A percentile compares a stretch with the other conserved stretches of the same genome.
Conservation (phyloP, 345 rosid species). For the Nasturtium officinale region DNA sequence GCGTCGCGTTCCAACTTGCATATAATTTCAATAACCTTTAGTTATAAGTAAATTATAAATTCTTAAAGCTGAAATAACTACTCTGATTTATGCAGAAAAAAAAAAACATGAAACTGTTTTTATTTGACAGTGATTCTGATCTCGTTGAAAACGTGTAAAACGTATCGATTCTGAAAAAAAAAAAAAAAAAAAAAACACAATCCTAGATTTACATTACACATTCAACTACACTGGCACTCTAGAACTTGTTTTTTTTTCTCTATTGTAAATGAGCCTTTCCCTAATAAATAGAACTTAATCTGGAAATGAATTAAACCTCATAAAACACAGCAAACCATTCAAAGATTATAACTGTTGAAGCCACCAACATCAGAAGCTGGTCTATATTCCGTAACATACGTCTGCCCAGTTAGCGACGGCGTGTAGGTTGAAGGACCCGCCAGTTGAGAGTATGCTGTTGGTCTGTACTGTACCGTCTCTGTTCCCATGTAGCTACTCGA, state of each 20-base stretch:
- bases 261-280: conserved; percentile 17
- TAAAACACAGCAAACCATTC: conserved; percentile 13
- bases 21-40: neutral
- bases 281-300: conserved; percentile 13
- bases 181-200: neutral
- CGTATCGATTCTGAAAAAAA: neutral
- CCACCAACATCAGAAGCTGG: conserved; percentile 43
- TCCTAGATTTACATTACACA: conserved; percentile 40
- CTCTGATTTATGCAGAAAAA: neutral
- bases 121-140: neutral
- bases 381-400: conserved; percentile 41
- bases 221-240: conserved; percentile 31
- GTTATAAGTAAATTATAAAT: neutral
- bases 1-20: neutral
- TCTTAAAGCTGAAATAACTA: neutral
- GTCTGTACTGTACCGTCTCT: conserved; percentile 36
- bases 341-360: conserved; percentile 37
- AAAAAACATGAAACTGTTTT: neutral
- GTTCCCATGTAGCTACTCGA: conserved; percentile 35
- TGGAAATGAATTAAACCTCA: conserved; percentile 2
- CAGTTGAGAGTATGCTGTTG: conserved; percentile 38
- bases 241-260: conserved; percentile 25
- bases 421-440: conserved; percentile 31
- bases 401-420: conserved; percentile 30
- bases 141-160: conserved; percentile 5